Conservation (phyloP, 2,329 filamentous ascomycete species). For the Fusarium burgessii region DNA sequence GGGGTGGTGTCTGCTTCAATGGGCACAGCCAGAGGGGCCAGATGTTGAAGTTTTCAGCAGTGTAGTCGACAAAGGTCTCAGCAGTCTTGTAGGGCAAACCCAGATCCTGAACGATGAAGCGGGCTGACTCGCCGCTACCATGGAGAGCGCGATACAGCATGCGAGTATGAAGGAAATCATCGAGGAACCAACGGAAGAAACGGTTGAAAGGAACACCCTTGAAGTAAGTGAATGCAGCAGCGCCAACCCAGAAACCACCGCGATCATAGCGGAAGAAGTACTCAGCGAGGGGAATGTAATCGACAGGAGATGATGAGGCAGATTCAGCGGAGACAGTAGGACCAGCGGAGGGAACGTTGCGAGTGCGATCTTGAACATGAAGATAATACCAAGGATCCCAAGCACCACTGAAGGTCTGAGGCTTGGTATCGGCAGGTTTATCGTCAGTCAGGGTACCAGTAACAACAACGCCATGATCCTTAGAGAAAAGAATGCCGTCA, state of each 20-base stretch:
- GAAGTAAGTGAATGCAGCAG: slow-evolving; percentile 76
- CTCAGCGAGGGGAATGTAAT: slow-evolving; percentile 75
- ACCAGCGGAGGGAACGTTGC: slow-evolving; percentile 38
- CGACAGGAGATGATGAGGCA: slow-evolving; percentile 49
- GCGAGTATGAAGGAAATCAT: slow-evolving; percentile 79
- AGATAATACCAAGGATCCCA: slow-evolving; percentile 83
- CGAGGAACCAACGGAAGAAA: slow-evolving; percentile 74
- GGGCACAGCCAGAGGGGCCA: slow-evolving; percentile 73
- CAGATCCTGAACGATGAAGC: slow-evolving; percentile 77
- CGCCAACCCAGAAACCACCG: slow-evolving; percentile 79
- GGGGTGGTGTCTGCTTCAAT: slow-evolving; percentile 60
- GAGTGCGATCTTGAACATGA: slow-evolving; percentile 65
- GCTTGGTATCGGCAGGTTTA: slow-evolving; percentile 47
- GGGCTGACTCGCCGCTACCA: slow-evolving; percentile 71
- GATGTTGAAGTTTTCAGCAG: slow-evolving; percentile 61
- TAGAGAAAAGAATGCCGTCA: slow-evolving; percentile 74
- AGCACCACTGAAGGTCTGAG: slow-evolving; percentile 68
- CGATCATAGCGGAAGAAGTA: slow-evolving; percentile 84
- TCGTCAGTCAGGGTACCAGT: slow-evolving; percentile 67
- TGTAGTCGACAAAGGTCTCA: slow-evolving; percentile 68
- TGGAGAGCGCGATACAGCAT: slow-evolving; percentile 81
- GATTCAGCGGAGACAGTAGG: slow-evolving; percentile 27
- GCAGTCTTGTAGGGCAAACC: slow-evolving; percentile 66
- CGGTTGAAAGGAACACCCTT: slow-evolving; percentile 71
- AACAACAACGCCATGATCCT: slow-evolving; percentile 68